phyloP scores from a whole-genome alignment of 2,329 filamentous ascomycete genomes.

The Didymella sp. region DNA sequence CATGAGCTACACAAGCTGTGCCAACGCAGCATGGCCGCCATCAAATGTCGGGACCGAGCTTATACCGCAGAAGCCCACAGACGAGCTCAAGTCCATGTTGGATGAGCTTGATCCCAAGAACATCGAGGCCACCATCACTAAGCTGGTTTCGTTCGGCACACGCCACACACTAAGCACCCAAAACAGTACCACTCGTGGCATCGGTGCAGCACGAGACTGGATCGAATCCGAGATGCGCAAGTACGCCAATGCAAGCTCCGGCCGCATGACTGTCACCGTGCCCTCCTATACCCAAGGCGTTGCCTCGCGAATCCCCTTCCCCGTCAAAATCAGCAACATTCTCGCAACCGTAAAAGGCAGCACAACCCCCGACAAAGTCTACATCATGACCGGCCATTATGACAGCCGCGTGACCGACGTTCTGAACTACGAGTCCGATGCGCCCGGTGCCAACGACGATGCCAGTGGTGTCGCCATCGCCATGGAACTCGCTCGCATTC shows the following conservation, averaged over 20 bases:
- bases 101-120: constrained; percentile 52
- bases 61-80: constrained; percentile 51
- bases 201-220: constrained; percentile 65
- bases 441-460: constrained; percentile 66
- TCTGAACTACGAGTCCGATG: constrained; percentile 59
- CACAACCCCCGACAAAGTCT: constrained; percentile 56
- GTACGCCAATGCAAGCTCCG: constrained; percentile 58
- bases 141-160: constrained; percentile 64
- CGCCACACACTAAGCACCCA: constrained; percentile 63
- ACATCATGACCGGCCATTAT: constrained; percentile 55
- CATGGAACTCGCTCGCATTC: constrained; percentile 63
- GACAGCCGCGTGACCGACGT: constrained; percentile 61
- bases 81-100: constrained; percentile 51
- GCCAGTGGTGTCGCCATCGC: constrained; percentile 63
- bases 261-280: constrained; percentile 59
- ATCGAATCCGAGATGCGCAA: constrained; percentile 59
- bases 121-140: constrained; percentile 60
- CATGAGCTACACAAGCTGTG: constrained; percentile 43
- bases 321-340: constrained; percentile 62
- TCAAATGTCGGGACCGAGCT: constrained; percentile 48
- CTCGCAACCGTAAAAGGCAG: constrained; percentile 58
- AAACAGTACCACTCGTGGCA: constrained; percentile 59
- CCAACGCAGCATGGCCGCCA: constrained; percentile 53
- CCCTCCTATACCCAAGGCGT: constrained; percentile 61
- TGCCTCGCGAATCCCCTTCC: constrained; percentile 57